phyloP scores from a whole-genome alignment of 2,329 filamentous ascomycete species.

The Diaporthe capsici region DNA sequence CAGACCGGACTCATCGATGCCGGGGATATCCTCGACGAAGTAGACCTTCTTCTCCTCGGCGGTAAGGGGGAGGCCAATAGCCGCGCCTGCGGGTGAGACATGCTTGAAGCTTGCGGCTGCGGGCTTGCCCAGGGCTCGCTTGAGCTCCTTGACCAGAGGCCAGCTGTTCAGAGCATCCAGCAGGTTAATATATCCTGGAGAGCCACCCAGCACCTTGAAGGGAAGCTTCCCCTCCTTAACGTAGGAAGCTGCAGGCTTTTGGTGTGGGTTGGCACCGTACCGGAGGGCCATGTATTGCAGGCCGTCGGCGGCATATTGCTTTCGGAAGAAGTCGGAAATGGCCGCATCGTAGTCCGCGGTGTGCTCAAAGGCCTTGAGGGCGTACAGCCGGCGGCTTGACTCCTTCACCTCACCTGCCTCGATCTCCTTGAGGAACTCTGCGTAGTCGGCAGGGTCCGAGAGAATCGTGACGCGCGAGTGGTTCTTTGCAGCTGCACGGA shows the following conservation, averaged over 20 bases:
- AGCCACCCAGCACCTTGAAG: constrained; percentile 93
- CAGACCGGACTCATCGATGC: constrained; percentile 86
- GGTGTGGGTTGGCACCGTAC: constrained; percentile 97
- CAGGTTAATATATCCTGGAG: constrained; percentile 97
- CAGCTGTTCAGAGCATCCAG: constrained; percentile 97
- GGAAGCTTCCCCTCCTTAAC: constrained; percentile 81
- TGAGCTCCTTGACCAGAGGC: constrained; percentile 97
- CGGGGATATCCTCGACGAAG: constrained; percentile 96
- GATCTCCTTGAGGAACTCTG: constrained; percentile 92
- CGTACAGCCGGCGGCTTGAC: constrained; percentile 87
- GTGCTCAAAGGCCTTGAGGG: constrained; percentile 98
- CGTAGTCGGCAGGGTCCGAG: constrained; percentile 93
- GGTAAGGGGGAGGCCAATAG: constrained; percentile 89
- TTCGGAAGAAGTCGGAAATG: constrained; percentile 97
- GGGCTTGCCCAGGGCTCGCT: constrained; percentile 86
- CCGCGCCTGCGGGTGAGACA: constrained; percentile 95
- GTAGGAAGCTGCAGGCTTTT: constrained; percentile 94
- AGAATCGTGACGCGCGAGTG: constrained; percentile 96
- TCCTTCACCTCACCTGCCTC: constrained; percentile 89
- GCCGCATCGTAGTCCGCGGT: constrained; percentile 96
- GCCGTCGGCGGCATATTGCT: constrained; percentile 92
- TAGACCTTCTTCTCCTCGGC: constrained; percentile 96
- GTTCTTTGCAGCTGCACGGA: constrained; percentile 98
- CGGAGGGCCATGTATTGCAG: constrained; percentile 87
- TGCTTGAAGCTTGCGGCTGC: constrained; percentile 99